Evolutionary conservation across 2,329 filamentous ascomycete species (phyloP).

Genomic region (Penicillium sp.): DNA sequence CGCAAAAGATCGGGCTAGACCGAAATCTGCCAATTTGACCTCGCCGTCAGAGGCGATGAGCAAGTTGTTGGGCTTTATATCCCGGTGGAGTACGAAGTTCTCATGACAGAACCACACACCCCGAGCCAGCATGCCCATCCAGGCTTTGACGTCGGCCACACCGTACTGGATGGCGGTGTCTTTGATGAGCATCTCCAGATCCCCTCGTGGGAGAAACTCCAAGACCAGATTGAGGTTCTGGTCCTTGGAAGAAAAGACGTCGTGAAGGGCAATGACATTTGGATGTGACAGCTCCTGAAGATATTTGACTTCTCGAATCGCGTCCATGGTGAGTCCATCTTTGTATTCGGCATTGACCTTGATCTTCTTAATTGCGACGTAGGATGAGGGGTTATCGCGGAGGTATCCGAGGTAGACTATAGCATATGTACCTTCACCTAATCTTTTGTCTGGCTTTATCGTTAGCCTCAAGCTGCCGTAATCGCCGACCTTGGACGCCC

Average conservation of each 20-base stretch:
- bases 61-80: conserved; percentile 99
- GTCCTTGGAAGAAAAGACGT: conserved; percentile 93
- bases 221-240: conserved; percentile 95
- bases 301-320: conserved; percentile 92
- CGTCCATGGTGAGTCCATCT: conserved; percentile 91
- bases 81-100: conserved; percentile 88
- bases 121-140: conserved; percentile 95
- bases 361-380: conserved; percentile 68
- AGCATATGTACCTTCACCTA: conserved; percentile 96
- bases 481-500: not conserved
- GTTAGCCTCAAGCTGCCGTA: not conserved
- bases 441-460: conserved; percentile 67
- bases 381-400: conserved; percentile 64
- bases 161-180: conserved; percentile 82
- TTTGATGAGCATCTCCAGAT: conserved; percentile 91
- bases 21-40: conserved; percentile 96
- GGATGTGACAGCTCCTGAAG: conserved; percentile 91
- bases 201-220: conserved; percentile 89
- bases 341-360: conserved; percentile 62
- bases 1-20: conserved; percentile 82
- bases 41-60: conserved; percentile 90
- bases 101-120: conserved; percentile 97
- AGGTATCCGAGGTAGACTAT: conserved; percentile 89
- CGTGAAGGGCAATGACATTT: conserved; percentile 89
- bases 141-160: conserved; percentile 88